Percentiles rank a stretch among this genome's conserved stretches.
Conservation (phyloP, 345 rosid species). For the Capsella bursapastoris region DNA sequence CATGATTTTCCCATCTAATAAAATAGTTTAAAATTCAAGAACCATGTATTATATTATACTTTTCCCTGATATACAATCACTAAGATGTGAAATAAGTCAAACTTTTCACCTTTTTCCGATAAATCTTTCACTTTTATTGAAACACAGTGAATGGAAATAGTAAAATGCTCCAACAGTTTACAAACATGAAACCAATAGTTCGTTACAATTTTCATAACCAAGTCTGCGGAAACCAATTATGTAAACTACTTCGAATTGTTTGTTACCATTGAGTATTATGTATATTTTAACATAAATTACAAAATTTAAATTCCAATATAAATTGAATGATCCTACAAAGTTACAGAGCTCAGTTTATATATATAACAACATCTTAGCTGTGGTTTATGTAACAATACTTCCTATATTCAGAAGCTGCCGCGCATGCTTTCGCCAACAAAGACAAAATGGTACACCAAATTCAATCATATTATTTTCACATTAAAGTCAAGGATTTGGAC, state of each 20-base stretch:
- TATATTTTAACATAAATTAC: background rate
- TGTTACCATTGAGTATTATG: background rate
- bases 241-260: background rate
- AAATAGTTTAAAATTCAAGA: background rate
- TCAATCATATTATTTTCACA: slow-evolving; percentile 9
- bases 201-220: background rate
- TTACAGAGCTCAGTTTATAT: background rate
- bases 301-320: background rate
- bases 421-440: slow-evolving; percentile 28
- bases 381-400: background rate
- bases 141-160: background rate
- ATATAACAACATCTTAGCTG: background rate
- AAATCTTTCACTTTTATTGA: background rate
- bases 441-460: slow-evolving; percentile 8
- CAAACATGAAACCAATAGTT: slow-evolving; percentile 1
- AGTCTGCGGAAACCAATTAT: background rate
- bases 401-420: background rate
- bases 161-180: background rate
- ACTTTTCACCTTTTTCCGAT: background rate
- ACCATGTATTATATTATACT: background rate
- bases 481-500: slow-evolving; percentile 38
- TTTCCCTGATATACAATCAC: background rate
- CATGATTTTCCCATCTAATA: background rate
- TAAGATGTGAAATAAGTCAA: background rate
- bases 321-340: background rate